Conservation (phyloP, 1,139 yeast species). For the Saccharomyces hybrid region DNA sequence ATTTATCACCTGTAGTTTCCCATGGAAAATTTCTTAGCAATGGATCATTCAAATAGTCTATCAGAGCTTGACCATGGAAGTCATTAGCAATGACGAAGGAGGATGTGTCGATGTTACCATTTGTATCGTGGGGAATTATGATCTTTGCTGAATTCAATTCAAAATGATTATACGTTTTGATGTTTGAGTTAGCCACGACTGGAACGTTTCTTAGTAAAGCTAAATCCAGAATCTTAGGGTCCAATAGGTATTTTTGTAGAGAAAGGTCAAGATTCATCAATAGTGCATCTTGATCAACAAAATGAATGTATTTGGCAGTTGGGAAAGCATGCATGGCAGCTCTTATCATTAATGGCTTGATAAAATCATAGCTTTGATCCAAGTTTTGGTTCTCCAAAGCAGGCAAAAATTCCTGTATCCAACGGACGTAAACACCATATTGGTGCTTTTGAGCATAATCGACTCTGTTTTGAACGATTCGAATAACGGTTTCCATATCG, state of each 20-base stretch:
- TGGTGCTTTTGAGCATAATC: constrained; percentile 69
- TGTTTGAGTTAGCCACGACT: constrained; percentile 56
- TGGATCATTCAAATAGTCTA: constrained; percentile 72
- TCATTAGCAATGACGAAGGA: constrained; percentile 66
- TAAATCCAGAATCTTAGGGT: constrained; percentile 48
- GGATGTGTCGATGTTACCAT: constrained; percentile 51
- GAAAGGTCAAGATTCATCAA: constrained; percentile 60
- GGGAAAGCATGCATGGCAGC: constrained; percentile 92
- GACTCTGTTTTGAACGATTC: constrained; percentile 70
- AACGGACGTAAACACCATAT: constrained; percentile 74
- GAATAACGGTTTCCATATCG: constrained; percentile 51
- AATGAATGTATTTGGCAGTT: constrained; percentile 77
- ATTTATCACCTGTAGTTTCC: constrained; percentile 38
- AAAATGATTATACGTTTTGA: constrained; percentile 62
- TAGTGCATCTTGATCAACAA: constrained; percentile 64
- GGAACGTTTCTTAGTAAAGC: constrained; percentile 61
- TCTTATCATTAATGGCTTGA: constrained; percentile 38
- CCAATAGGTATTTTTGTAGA: constrained; percentile 49
- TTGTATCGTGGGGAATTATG: constrained; percentile 56
- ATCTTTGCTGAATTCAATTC: constrained; percentile 48
- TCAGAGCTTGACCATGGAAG: constrained; percentile 52
- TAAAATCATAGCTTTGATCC: constrained; percentile 18
- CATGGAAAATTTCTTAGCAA: constrained; percentile 57
- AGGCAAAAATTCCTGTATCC: constrained; percentile 75
- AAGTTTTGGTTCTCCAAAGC: constrained; percentile 38